Evolutionary conservation across 371 early-diverging fungal genomes (phyloP), one percentile per base, ranked within the genome.

Genomic region (Actinomortierella ambigua): DNA sequence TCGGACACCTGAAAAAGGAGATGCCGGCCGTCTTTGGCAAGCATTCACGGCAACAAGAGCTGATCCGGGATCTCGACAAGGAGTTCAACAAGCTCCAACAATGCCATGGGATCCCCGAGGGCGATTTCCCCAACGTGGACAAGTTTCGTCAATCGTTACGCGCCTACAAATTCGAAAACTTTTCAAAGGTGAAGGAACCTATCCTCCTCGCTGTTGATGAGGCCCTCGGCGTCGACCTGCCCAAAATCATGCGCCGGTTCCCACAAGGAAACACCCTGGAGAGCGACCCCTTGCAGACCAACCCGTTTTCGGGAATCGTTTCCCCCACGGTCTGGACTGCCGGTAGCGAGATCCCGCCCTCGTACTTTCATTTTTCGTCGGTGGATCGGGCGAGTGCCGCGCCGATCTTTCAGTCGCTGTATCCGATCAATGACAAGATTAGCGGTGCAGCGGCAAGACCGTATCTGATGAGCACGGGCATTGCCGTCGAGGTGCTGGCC

Each of bases 1-100:
- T 95, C 51, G 84, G 92, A 7, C 91, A 94, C 63, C 77, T 95
- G 40, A 88, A 88, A 47, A 85, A 87, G 60, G 91, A 92, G 63
- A 90, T 95, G 89, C 95, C 95, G 1, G 70, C 88, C 23, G 87
- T 94, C 79, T 93, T 93, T 82, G 93, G 93, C 59, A 93, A 93
- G 59, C 79, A 82, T 50, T 82, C 87, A 24, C 93, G 92, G 61
- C 91, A 92, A 62, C 83, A 85, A 51, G 86, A 82, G 5, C 69
- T 95, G 57, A 66, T 95, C 24, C 81, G 82, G 3, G 88, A 90
- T 50, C 75, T 95, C 47, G 88, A 81, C 4, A 80, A 75, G 44
- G 93, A 91, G 68, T 95, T 95, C 57, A 34, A 69, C 3, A 93
- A 91, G 68, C 79, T 95, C 23, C 88, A 90, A 61, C 84, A 85